phyloP scores from a whole-genome alignment of 371 early-diverging fungal genomes.

The Mortierella sp. region DNA sequence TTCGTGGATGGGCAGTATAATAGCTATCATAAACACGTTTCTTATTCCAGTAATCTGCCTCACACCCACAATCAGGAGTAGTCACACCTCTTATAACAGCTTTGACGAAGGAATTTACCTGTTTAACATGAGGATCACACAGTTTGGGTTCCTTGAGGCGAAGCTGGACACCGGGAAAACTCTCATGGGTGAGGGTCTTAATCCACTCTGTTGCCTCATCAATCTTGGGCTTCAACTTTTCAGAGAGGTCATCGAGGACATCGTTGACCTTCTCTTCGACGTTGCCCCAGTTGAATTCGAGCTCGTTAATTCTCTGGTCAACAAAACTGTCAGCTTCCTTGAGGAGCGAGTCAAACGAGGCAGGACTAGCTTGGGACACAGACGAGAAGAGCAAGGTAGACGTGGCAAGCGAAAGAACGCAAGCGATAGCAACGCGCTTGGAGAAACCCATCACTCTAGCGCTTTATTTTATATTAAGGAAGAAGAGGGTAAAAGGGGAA shows the following conservation, averaged over 20 bases:
- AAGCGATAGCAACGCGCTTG: slow-evolving; percentile 41
- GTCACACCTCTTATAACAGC: not conserved
- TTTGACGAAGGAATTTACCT: slow-evolving; percentile 59
- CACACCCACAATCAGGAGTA: too few species aligned
- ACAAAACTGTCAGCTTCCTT: slow-evolving; percentile 48
- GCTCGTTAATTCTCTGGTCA: slow-evolving; percentile 38
- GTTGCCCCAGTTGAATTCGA: slow-evolving; percentile 52
- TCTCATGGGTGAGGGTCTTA: slow-evolving; percentile 66
- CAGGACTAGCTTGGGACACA: slow-evolving; percentile 30
- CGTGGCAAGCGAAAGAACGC: slow-evolving; percentile 55
- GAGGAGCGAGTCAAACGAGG: slow-evolving; percentile 27
- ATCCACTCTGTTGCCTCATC: slow-evolving; percentile 55
- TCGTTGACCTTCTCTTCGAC: slow-evolving; percentile 53
- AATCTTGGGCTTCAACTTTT: slow-evolving; percentile 43
- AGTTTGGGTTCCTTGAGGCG: slow-evolving; percentile 81
- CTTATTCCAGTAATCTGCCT: too few species aligned
- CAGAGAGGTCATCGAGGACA: slow-evolving; percentile 44
- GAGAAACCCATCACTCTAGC: slow-evolving; percentile 38
- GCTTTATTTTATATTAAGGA: not conserved
- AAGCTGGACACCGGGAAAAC: slow-evolving; percentile 79
- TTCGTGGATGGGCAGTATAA: too few species aligned
- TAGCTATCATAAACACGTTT: not conserved
- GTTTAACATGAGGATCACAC: slow-evolving; percentile 83
- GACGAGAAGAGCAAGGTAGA: slow-evolving; percentile 39
- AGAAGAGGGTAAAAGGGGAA: too few species aligned